Evolutionary conservation across 2,329 filamentous ascomycete genomes (phyloP).

Genomic region (Rhynchosporium graminicola): DNA sequence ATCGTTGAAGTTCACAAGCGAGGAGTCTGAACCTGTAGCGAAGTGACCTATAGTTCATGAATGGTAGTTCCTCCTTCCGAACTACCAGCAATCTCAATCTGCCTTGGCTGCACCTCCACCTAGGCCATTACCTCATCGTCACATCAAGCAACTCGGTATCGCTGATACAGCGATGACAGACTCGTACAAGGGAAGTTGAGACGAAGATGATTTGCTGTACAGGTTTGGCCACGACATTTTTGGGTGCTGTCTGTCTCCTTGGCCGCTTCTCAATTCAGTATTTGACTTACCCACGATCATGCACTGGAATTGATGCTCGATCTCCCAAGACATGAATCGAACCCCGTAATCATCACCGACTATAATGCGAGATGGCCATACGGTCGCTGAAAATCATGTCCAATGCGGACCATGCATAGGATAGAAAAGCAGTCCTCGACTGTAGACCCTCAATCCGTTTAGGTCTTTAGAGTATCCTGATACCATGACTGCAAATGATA

Average conservation of each 20-base stretch:
- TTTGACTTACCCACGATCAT: slow-evolving; percentile 25
- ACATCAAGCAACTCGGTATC: slow-evolving; percentile 17
- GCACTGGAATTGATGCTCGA: slow-evolving; percentile 9
- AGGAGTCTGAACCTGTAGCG: slow-evolving; percentile 2
- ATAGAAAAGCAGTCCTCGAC: neutral
- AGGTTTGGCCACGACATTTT: slow-evolving; percentile 7
- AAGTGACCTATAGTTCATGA: neutral
- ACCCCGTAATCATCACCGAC: neutral
- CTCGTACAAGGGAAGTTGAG: slow-evolving; percentile 17
- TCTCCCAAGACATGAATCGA: slow-evolving; percentile 14
- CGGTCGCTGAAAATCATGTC: neutral
- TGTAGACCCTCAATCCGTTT: too few relatives aligned
- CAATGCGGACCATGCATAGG: neutral
- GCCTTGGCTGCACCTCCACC: neutral
- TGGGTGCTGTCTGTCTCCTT: slow-evolving; percentile 3
- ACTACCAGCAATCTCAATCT: slow-evolving; percentile 27
- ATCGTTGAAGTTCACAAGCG: slow-evolving; percentile 7
- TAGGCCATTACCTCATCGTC: neutral
- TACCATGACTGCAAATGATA: neutral
- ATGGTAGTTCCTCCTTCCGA: slow-evolving; percentile 32
- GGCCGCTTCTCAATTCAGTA: neutral
- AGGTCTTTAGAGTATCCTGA: neutral
- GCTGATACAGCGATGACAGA: neutral
- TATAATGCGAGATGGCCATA: neutral
- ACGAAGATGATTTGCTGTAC: slow-evolving; percentile 20